These are phyloP conservation scores for Amyloporia xantha DNA, from an alignment of 768 basidiomycete species.

Conservation along the genomic window DNA sequence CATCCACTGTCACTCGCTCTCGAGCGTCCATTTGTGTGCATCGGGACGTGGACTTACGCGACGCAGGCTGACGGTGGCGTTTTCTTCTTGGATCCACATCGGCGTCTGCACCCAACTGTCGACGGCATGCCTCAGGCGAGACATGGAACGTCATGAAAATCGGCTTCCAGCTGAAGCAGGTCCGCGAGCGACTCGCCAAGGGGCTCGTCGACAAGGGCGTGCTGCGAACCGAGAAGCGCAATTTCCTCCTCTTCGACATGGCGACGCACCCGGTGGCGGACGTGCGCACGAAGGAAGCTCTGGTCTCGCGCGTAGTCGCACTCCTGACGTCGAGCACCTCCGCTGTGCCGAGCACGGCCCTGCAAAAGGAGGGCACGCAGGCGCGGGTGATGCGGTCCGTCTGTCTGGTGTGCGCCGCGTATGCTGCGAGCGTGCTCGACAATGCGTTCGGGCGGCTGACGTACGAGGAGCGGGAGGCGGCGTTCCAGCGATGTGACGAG, in stretches of 20 bases:
- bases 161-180: constrained; percentile 97
- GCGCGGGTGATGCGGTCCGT: constrained; percentile 78
- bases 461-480: constrained; percentile 91
- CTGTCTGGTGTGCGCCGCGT: constrained; percentile 83
- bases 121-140: constrained; percentile 61
- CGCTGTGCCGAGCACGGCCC: constrained; percentile 66
- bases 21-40: no score
- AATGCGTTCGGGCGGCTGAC: constrained; percentile 85
- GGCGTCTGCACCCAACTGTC: no score
- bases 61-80: constrained; percentile 7
- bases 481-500: constrained; percentile 91
- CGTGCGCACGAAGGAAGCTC: constrained; percentile 79
- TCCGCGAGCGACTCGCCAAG: constrained; percentile 95
- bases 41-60: background rate
- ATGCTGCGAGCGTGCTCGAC: constrained; percentile 92
- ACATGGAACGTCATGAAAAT: constrained; percentile 99
- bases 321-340: constrained; percentile 81
- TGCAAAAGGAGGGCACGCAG: constrained; percentile 72
- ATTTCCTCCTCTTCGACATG: constrained; percentile 99
- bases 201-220: constrained; percentile 97
- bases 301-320: constrained; percentile 68
- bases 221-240: constrained; percentile 97
- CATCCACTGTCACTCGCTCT: no score
- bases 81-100: background rate
- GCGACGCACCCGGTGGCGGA: constrained; percentile 98